Percentiles rank a stretch among this genome's conserved stretches.
Conservation (phyloP, 23 red algal species). For the Gracilaria domingensis region DNA sequence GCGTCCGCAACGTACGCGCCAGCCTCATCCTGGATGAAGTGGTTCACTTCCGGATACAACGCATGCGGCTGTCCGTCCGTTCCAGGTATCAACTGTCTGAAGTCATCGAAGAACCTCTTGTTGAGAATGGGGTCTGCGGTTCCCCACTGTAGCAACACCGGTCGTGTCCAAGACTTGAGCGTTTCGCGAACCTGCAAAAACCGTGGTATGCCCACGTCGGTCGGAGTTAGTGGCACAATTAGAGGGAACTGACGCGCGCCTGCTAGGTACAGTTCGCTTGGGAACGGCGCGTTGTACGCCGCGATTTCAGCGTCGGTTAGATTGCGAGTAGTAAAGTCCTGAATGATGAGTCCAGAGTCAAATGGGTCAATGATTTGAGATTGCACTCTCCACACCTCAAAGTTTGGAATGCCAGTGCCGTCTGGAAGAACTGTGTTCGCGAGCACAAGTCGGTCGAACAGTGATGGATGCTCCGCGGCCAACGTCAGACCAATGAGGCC, state of each 20-base stretch:
- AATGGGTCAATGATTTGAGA: not conserved
- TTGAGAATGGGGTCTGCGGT: slow-evolving; percentile 6
- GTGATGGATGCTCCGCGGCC: not conserved
- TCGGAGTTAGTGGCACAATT: slow-evolving; percentile 28
- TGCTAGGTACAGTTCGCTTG: slow-evolving; percentile 5
- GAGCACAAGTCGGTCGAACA: slow-evolving; percentile 10
- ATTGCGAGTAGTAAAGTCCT: not conserved
- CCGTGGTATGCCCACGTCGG: not conserved
- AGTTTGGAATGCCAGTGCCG: slow-evolving; percentile 15
- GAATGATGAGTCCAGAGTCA: not conserved
- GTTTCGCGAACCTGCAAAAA: not conserved
- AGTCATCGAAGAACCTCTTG: slow-evolving; percentile 12
- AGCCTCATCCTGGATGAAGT: slow-evolving; percentile 13
- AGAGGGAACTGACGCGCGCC: slow-evolving; percentile 16
- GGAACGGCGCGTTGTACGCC: slow-evolving; percentile 29
- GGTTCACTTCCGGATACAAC: slow-evolving; percentile 1
- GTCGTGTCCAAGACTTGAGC: slow-evolving; percentile 3
- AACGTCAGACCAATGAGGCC: slow-evolving; percentile 11
- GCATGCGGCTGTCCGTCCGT: slow-evolving; percentile 18
- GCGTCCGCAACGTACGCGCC: slow-evolving; percentile 8
- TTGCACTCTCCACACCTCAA: not conserved
- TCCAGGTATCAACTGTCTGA: slow-evolving; percentile 29
- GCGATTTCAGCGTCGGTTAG: slow-evolving; percentile 8
- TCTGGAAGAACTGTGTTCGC: slow-evolving; percentile 32
- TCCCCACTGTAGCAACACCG: slow-evolving; percentile 12